Evolutionary conservation across 306 rosid genomes (phyloP).

Genomic region (Trifolium repens): DNA sequence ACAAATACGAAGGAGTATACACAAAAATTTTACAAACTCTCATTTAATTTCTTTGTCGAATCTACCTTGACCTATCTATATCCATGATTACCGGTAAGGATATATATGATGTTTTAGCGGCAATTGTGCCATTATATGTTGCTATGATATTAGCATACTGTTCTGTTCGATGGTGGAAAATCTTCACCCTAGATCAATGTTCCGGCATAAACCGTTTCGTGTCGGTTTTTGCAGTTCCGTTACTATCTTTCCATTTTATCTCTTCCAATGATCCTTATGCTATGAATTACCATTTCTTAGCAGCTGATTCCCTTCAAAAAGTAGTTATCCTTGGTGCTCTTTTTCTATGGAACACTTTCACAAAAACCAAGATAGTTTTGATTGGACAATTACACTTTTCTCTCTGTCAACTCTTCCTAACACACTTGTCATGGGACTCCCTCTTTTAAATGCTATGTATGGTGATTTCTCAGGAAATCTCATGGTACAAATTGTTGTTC

Average conservation of each 20-base stretch:
- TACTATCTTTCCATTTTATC: slow-evolving; percentile 82
- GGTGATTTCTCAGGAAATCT: slow-evolving; percentile 71
- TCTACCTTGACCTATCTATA: background rate
- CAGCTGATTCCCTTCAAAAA: slow-evolving; percentile 88
- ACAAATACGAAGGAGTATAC: too few species aligned
- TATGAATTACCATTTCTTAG: slow-evolving; percentile 80
- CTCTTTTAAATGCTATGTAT: slow-evolving; percentile 80
- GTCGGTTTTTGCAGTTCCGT: slow-evolving; percentile 78
- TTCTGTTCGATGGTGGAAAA: slow-evolving; percentile 86
- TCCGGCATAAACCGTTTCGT: slow-evolving; percentile 89
- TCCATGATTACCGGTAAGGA: slow-evolving; percentile 79
- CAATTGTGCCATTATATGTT: slow-evolving; percentile 78
- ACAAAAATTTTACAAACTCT: background rate
- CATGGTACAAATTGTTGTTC: slow-evolving; percentile 82
- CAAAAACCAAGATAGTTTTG: slow-evolving; percentile 56
- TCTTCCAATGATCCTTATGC: slow-evolving; percentile 79
- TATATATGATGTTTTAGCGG: slow-evolving; percentile 75
- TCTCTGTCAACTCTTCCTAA: slow-evolving; percentile 87
- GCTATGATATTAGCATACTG: slow-evolving; percentile 86
- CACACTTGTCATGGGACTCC: slow-evolving; percentile 90
- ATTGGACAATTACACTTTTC: slow-evolving; percentile 85
- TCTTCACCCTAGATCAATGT: slow-evolving; percentile 86
- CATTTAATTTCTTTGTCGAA: background rate
- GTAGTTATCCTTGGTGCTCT: slow-evolving; percentile 67
- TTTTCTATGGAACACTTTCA: slow-evolving; percentile 72